Evolutionary conservation across 1,284 basidiomycete genomes (phyloP).

Genomic region (Polyporus tsugae): DNA sequence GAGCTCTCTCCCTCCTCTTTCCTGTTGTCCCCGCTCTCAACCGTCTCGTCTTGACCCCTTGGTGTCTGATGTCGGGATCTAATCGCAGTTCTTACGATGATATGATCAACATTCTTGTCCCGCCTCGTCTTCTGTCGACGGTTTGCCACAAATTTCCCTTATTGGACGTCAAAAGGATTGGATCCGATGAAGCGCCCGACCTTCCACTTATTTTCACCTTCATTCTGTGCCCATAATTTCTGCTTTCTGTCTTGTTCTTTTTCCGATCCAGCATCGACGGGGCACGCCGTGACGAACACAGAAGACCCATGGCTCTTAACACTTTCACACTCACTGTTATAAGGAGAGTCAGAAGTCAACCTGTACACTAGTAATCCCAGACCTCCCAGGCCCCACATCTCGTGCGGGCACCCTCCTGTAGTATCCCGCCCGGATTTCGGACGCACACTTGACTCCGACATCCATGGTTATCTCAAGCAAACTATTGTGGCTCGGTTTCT

Average conservation of each 20-base stretch:
- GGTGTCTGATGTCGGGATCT: neutral
- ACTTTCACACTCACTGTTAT: neutral
- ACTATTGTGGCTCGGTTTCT: too few relatives aligned
- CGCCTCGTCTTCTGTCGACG: neutral
- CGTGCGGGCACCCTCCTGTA: neutral
- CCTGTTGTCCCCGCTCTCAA: neutral
- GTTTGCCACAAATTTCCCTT: neutral
- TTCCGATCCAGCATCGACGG: neutral
- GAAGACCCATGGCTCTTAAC: neutral
- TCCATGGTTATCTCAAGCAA: neutral
- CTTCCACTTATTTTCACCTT: neutral
- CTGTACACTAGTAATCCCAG: too few relatives aligned
- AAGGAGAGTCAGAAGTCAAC: neutral
- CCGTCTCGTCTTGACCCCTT: neutral
- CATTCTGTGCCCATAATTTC: neutral
- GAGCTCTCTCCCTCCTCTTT: neutral
- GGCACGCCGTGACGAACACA: neutral
- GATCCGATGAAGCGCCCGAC: neutral
- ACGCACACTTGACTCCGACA: neutral
- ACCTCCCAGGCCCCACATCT: neutral
- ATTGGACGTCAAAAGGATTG: neutral
- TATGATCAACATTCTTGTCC: neutral
- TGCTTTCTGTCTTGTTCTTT: neutral
- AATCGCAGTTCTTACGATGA: neutral
- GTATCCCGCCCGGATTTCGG: neutral